phyloP scores from a whole-genome alignment of 1,284 basidiomycete species.

The Ganoderma sp. region DNA sequence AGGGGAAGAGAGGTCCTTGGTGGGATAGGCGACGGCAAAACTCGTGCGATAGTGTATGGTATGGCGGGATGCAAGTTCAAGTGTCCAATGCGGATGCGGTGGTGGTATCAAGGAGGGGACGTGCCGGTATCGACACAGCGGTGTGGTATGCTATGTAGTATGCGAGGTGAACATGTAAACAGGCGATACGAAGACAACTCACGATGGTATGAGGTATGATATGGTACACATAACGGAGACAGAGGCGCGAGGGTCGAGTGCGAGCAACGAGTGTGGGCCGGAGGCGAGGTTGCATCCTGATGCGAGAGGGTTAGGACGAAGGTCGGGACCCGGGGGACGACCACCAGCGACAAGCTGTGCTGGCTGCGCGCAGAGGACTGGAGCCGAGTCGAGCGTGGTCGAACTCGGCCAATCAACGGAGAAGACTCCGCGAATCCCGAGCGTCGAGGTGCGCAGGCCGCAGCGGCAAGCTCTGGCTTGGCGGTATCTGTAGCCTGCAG shows the following conservation, averaged over 20 bases:
- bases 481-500: conserved; percentile 1
- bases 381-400: neutral
- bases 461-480: neutral
- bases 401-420: neutral
- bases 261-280: conserved; percentile 7
- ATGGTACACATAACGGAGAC: conserved; percentile 20
- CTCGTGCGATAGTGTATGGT: conserved; percentile 7
- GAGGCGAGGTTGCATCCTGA: neutral
- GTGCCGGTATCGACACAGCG: conserved; percentile 23
- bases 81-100: conserved; percentile 5
- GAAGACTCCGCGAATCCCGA: neutral
- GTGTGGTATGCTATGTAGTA: conserved; percentile 12
- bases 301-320: neutral
- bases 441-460: conserved; percentile 5
- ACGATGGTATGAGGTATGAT: conserved; percentile 25
- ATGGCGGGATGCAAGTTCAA: neutral
- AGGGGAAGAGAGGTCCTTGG: conserved; percentile 19
- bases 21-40: neutral
- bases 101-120: conserved; percentile 29
- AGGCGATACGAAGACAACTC: conserved; percentile 18
- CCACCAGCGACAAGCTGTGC: neutral
- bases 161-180: conserved; percentile 18
- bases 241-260: conserved; percentile 2
- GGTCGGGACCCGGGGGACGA: neutral
- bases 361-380: conserved; percentile 1